Conservation (phyloP, 2,329 filamentous ascomycete genomes). For the Ophiostoma novo-ulmi region DNA sequence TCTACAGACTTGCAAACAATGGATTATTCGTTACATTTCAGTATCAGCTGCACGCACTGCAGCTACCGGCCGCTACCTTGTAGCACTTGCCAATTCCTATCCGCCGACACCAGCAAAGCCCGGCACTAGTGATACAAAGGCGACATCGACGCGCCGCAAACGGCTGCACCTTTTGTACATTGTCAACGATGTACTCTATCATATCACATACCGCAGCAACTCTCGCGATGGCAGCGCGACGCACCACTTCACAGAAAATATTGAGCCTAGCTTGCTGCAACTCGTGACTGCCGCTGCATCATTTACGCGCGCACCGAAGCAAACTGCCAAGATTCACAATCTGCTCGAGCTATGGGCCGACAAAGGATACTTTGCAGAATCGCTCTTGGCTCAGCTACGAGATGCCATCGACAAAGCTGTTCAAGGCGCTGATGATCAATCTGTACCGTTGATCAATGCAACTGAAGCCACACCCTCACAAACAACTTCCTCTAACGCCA, state of each 20-base stretch:
- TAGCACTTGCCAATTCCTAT: constrained; percentile 61
- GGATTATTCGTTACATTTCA: constrained; percentile 69
- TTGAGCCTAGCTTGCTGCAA: constrained; percentile 57
- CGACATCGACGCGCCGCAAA: constrained; percentile 53
- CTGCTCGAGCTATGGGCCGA: constrained; percentile 68
- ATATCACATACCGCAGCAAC: constrained; percentile 66
- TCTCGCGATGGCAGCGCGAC: constrained; percentile 42
- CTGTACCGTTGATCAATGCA: neutral
- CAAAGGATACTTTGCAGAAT: constrained; percentile 53
- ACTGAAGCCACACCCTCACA: constrained; percentile 31
- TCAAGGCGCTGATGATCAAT: neutral
- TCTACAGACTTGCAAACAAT: constrained; percentile 77
- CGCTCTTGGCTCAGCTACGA: constrained; percentile 54
- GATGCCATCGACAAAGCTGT: constrained; percentile 45
- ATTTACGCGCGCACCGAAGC: constrained; percentile 58
- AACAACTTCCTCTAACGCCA: neutral
- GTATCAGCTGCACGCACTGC: constrained; percentile 60
- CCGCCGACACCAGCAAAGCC: constrained; percentile 29
- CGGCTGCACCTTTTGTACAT: constrained; percentile 73
- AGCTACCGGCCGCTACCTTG: constrained; percentile 70
- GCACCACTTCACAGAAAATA: constrained; percentile 48
- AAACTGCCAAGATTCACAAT: constrained; percentile 58
- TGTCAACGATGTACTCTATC: constrained; percentile 71
- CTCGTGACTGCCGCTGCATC: constrained; percentile 56
- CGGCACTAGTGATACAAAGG: constrained; percentile 20